Base-by-base conservation (phyloP, 2,329 filamentous ascomycete species). In the Cladosporium sp. region DNA sequence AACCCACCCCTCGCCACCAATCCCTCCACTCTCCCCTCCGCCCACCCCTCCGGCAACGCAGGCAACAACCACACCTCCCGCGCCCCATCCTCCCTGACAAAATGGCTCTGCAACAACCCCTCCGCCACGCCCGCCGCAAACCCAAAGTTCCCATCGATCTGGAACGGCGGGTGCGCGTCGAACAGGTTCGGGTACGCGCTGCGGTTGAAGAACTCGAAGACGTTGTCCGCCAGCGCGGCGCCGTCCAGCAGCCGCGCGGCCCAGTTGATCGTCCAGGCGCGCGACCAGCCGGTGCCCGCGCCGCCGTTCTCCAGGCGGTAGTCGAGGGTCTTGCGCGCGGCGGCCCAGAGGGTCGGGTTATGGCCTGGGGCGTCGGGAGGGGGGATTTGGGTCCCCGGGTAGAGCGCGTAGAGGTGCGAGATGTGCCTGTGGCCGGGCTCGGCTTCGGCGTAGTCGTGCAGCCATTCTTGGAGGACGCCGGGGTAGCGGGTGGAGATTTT, bases 101-200 rank as follows among this genome's bases (percentile, higher is more conserved):
- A 43, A 13, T 50, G 48, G 9, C 48, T 50, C n/a, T 50, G 48
- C 40, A 50, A 6, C 18, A 50, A 7, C 2, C 40, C 48, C 40
- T 50, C 48, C 9, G 38, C 48, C 6, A 50, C 68, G 0, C 75
- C 77, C 0, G 76, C 79, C 2, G 68, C 69, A 18, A 74, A 63
- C 1, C 78, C 79, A 55, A 79, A 81, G 59, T 82, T 82, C 6
- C 78, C 80, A 61, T 82, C 79, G 53, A 82, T 80, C 66, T 82
- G 79, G 57, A 82, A 82, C 1, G 79, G 77, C 43, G 66, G 63
- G 5, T 70, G 4, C 72, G 68, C 13, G 80, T 64, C 52, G 41
- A 50, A 50, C 40, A 50, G 13, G 14, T 50, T 50, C 18, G 48
- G 48, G 19, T 50, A 50, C 10, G 48, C 43, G 33, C 48, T 50